These are phyloP conservation scores for Biancaea sappan DNA, from an alignment of 306 rosid genomes.

Conservation along the genomic window DNA sequence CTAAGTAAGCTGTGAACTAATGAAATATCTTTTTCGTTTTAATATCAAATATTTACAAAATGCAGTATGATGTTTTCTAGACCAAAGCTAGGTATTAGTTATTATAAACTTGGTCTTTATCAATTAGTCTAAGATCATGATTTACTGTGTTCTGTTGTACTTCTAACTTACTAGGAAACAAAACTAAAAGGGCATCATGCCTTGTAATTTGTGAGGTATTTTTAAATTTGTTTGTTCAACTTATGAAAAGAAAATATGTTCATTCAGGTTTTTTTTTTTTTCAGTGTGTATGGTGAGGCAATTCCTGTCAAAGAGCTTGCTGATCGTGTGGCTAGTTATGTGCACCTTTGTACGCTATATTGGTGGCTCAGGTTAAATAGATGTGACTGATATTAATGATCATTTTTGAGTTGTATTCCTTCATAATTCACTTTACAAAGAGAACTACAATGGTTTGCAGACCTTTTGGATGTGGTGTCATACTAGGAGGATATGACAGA, in stretches of 20 bases:
- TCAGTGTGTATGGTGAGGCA: conserved; percentile 82
- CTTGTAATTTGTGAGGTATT: not conserved
- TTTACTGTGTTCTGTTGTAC: not conserved
- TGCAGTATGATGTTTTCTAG: too few species aligned
- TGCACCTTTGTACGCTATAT: conserved; percentile 93
- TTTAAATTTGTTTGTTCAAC: conserved; percentile 19
- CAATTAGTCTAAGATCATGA: not conserved
- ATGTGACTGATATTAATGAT: not conserved
- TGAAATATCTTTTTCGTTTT: conserved; percentile 4
- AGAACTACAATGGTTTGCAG: conserved; percentile 50
- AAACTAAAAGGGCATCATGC: conserved; percentile 6
- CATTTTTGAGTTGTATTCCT: conserved; percentile 29
- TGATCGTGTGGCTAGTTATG: conserved; percentile 95
- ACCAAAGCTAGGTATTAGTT: conserved; percentile 1
- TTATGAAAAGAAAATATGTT: conserved; percentile 24
- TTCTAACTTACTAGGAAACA: conserved; percentile 4
- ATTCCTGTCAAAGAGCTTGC: conserved; percentile 97
- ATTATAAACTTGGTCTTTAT: conserved; percentile 12
- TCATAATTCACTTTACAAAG: conserved; percentile 24
- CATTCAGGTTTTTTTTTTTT: conserved; percentile 30
- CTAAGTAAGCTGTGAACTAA: not conserved
- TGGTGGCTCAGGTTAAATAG: conserved; percentile 95
- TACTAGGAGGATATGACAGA: conserved; percentile 96
- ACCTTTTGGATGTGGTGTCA: conserved; percentile 98
- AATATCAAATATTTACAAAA: not conserved